A percentile compares a stretch with the other conserved stretches of the same genome.
Evolutionary conservation across 2,329 filamentous ascomycete species (phyloP).

Genomic region (Penicillium decumbens): DNA sequence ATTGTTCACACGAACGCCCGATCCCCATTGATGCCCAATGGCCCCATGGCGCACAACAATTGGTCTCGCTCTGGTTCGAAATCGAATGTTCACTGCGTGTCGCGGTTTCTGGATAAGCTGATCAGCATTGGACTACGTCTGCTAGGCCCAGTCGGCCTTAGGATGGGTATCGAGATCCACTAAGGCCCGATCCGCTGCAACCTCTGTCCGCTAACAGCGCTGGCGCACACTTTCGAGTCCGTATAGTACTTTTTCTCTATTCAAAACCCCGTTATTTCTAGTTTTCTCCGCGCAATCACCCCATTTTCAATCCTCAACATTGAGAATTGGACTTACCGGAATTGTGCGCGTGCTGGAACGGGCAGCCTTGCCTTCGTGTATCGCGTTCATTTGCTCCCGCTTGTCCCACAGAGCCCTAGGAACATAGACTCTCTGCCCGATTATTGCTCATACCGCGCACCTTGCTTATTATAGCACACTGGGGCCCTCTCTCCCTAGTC

Average conservation of each 20-base stretch:
- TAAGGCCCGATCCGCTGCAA: conserved; percentile 24
- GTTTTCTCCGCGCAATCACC: conserved; percentile 1
- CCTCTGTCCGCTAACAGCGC: conserved; percentile 6
- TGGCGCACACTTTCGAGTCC: not conserved
- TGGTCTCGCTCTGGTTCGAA: conserved; percentile 20
- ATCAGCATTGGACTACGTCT: conserved; percentile 10
- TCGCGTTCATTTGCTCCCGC: conserved; percentile 31
- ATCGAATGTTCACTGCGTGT: conserved; percentile 20
- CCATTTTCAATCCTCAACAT: conserved; percentile 10
- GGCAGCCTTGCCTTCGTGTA: conserved; percentile 31
- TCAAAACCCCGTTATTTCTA: not conserved
- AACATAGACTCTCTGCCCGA: conserved; percentile 22
- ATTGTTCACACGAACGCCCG: conserved; percentile 14
- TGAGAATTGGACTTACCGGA: conserved; percentile 25
- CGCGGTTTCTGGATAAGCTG: conserved; percentile 8
- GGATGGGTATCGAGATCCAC: conserved; percentile 22
- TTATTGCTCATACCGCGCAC: conserved; percentile 10
- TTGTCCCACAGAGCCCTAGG: conserved; percentile 17
- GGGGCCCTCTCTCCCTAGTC: conserved; percentile 19
- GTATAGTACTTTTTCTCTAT: conserved; percentile 12
- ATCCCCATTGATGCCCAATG: conserved; percentile 26
- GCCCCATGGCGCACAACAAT: conserved; percentile 19
- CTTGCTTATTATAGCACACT: conserved; percentile 18
- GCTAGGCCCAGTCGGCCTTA: conserved; percentile 14
- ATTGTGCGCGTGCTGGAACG: conserved; percentile 28